A percentile compares a stretch with the other conserved stretches of the same genome.
phyloP scores from a whole-genome alignment of 2,329 filamentous ascomycete genomes.

The Alternaria alternata region DNA sequence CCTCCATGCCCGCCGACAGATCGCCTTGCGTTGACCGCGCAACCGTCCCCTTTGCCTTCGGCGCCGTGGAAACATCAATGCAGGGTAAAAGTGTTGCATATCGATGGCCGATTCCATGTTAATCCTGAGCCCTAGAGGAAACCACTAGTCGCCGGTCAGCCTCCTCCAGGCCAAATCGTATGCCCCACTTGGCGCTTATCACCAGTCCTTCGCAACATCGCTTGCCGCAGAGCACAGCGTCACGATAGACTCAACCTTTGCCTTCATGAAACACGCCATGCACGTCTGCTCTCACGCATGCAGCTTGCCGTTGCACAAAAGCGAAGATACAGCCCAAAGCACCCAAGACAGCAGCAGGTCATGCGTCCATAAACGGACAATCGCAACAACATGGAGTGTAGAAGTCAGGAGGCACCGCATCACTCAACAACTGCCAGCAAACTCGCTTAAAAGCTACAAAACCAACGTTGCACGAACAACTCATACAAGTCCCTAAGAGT shows the following conservation, averaged over 20 bases:
- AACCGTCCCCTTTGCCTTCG: neutral
- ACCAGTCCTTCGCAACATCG: conserved; percentile 22
- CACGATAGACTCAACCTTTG: conserved; percentile 21
- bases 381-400: conserved; percentile 14
- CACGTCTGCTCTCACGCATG: conserved; percentile 20
- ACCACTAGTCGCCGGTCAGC: conserved; percentile 2
- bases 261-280: conserved; percentile 35
- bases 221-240: conserved; percentile 27
- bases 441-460: conserved; percentile 4
- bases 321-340: conserved; percentile 1
- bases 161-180: neutral
- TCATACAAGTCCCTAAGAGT: conserved; percentile 7
- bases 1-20: neutral
- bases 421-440: conserved; percentile 14
- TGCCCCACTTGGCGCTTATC: conserved; percentile 22
- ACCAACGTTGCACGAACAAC: conserved; percentile 7
- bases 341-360: conserved; percentile 28
- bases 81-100: neutral
- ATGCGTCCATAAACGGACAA: conserved; percentile 19
- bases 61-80: neutral
- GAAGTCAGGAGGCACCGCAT: conserved; percentile 27
- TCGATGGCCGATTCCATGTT: neutral
- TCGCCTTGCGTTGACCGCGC: neutral
- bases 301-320: conserved; percentile 25
- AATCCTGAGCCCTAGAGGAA: conserved; percentile 1